Conservation (phyloP, 805 yeast genomes). For the Sugiyamaella floridensis region DNA sequence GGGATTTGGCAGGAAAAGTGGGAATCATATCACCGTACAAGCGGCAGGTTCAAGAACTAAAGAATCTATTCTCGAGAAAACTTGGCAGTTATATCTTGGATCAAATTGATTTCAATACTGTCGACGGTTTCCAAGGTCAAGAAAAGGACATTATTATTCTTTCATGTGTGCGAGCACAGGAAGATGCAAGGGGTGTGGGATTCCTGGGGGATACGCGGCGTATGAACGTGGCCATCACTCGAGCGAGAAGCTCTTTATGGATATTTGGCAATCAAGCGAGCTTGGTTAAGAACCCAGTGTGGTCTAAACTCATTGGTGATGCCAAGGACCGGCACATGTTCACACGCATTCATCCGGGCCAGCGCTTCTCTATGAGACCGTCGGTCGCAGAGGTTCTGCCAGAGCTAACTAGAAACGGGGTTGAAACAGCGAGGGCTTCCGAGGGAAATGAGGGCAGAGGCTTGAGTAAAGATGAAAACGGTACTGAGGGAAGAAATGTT, state of each 20-base stretch:
- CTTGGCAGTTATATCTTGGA: constrained; percentile 59
- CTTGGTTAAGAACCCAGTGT: constrained; percentile 55
- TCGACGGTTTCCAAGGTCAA: constrained; percentile 98
- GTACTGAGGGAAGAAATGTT: too few species aligned
- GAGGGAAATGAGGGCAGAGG: too few species aligned
- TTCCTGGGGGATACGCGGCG: constrained; percentile 86
- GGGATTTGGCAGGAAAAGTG: constrained; percentile 59
- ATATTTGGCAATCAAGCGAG: constrained; percentile 75
- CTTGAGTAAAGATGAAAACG: too few species aligned
- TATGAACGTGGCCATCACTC: constrained; percentile 94
- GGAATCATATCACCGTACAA: constrained; percentile 95
- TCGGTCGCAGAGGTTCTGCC: neutral
- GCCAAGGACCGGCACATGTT: constrained; percentile 15
- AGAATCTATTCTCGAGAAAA: constrained; percentile 46
- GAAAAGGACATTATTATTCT: constrained; percentile 90
- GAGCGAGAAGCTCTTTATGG: constrained; percentile 92
- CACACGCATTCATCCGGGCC: constrained; percentile 4
- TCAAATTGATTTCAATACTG: constrained; percentile 82
- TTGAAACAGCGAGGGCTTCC: neutral
- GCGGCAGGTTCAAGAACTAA: constrained; percentile 65
- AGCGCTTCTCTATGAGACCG: neutral
- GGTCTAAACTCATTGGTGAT: constrained; percentile 56
- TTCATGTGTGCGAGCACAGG: constrained; percentile 90
- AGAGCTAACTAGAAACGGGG: neutral
- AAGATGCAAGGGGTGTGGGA: constrained; percentile 56